Evolutionary conservation across 352 stramenopile species (phyloP).

Genomic region (Globisporangium nodosum): DNA sequence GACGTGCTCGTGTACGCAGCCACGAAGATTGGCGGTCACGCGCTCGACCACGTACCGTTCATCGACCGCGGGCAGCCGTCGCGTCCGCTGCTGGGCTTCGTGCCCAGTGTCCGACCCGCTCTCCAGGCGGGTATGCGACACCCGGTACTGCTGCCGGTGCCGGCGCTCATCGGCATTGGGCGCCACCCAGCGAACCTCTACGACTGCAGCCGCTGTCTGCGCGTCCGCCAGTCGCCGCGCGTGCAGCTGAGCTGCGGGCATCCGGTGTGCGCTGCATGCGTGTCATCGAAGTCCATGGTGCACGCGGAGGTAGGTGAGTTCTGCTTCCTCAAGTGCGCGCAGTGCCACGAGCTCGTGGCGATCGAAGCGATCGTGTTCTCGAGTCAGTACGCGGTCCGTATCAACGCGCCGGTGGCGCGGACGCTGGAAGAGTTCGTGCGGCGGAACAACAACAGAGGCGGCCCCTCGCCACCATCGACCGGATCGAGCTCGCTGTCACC

Average conservation of each 20-base stretch:
- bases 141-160: neutral
- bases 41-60: slow-evolving; percentile 73
- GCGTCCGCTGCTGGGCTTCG: slow-evolving; percentile 47
- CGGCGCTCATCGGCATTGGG: slow-evolving; percentile 1
- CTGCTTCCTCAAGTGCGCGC: slow-evolving; percentile 50
- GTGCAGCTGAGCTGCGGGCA: slow-evolving; percentile 69
- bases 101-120: slow-evolving; percentile 5
- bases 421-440: slow-evolving; percentile 29
- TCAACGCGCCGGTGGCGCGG: slow-evolving; percentile 25
- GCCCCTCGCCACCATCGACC: neutral
- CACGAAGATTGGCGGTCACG: slow-evolving; percentile 69
- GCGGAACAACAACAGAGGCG: slow-evolving; percentile 1
- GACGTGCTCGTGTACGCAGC: slow-evolving; percentile 40
- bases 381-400: slow-evolving; percentile 41
- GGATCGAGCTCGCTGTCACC: neutral
- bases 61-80: slow-evolving; percentile 53
- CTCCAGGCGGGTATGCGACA: slow-evolving; percentile 1
- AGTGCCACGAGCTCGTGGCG: slow-evolving; percentile 42
- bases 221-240: slow-evolving; percentile 43
- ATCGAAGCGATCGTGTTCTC: slow-evolving; percentile 56
- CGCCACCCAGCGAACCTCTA: slow-evolving; percentile 33
- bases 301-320: slow-evolving; percentile 33
- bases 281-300: slow-evolving; percentile 36
- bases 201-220: slow-evolving; percentile 50
- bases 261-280: slow-evolving; percentile 47